Evolutionary conservation across 2,329 filamentous ascomycete species (phyloP).

Genomic region (Nannizzia gypsea): DNA sequence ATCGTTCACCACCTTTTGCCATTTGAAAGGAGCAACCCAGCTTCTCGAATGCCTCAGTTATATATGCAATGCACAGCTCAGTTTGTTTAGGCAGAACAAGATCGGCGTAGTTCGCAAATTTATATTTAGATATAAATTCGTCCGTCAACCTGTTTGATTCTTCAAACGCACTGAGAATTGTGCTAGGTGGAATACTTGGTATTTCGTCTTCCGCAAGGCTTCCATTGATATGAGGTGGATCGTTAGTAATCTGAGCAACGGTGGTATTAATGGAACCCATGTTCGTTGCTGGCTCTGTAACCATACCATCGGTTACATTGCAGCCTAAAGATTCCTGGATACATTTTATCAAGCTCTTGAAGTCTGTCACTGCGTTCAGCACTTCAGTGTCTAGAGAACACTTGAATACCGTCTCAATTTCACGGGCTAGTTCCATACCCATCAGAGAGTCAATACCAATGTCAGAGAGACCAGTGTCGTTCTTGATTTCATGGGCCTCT

Average conservation of each 20-base stretch:
- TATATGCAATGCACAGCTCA: conserved; percentile 8
- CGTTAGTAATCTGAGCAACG: not conserved
- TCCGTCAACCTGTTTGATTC: conserved; percentile 7
- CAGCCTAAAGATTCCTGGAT: conserved; percentile 1
- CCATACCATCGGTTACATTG: not conserved
- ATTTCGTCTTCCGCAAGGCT: not conserved
- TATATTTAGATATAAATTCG: conserved; percentile 4
- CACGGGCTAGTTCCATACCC: conserved; percentile 29
- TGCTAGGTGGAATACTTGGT: not conserved
- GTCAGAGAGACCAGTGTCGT: conserved; percentile 29
- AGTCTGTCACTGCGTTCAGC: conserved; percentile 4
- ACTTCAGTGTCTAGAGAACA: conserved; percentile 4
- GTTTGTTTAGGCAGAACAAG: conserved; percentile 5
- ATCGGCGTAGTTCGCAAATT: conserved; percentile 4
- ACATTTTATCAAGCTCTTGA: conserved; percentile 6
- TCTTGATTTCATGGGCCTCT: conserved; percentile 24
- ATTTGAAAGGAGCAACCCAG: conserved; percentile 1
- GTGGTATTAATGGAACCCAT: not conserved
- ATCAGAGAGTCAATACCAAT: conserved; percentile 42
- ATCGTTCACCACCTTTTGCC: not conserved
- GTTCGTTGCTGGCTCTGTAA: not conserved
- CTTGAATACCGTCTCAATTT: conserved; percentile 10
- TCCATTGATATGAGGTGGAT: not conserved
- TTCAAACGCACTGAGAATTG: conserved; percentile 4
- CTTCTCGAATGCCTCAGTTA: conserved; percentile 7